phyloP scores from a whole-genome alignment of 306 rosid species.

The Begonia loranthoides region DNA sequence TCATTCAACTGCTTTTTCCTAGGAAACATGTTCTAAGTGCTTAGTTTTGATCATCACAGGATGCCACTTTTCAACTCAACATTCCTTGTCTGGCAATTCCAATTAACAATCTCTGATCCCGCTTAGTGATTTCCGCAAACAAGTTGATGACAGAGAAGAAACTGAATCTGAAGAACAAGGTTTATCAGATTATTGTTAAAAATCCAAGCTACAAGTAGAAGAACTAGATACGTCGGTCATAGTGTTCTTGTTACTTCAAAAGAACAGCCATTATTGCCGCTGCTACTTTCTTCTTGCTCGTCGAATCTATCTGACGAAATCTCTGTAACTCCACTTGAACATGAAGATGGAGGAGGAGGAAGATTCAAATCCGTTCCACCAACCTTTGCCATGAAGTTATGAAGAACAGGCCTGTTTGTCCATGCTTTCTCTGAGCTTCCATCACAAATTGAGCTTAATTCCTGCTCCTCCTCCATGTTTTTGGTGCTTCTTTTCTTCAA shows the following conservation, averaged over 20 bases:
- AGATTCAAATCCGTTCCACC: slow-evolving; percentile 2
- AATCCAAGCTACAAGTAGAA: background rate
- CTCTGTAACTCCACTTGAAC: slow-evolving; percentile 9
- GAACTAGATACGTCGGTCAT: background rate
- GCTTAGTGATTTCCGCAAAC: too few species aligned
- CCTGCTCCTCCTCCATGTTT: background rate
- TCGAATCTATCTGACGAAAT: background rate
- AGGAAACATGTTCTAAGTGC: too few species aligned
- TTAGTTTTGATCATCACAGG: too few species aligned
- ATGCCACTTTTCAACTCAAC: too few species aligned
- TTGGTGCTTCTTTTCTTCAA: slow-evolving; percentile 5
- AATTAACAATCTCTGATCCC: too few species aligned
- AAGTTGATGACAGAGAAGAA: too few species aligned
- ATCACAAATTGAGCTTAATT: background rate
- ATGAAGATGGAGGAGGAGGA: slow-evolving; percentile 7
- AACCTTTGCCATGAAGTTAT: background rate
- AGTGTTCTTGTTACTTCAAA: background rate
- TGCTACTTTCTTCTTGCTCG: slow-evolving; percentile 11
- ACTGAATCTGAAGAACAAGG: too few species aligned
- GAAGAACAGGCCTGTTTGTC: background rate
- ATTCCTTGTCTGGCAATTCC: too few species aligned
- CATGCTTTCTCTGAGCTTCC: background rate
- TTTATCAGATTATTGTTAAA: too few species aligned
- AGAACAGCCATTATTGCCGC: background rate
- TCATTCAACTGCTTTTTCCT: too few species aligned